These are phyloP conservation scores for Hygrophoropsis aurantiaca DNA, from an alignment of 768 basidiomycete genomes.

Conservation along the genomic window DNA sequence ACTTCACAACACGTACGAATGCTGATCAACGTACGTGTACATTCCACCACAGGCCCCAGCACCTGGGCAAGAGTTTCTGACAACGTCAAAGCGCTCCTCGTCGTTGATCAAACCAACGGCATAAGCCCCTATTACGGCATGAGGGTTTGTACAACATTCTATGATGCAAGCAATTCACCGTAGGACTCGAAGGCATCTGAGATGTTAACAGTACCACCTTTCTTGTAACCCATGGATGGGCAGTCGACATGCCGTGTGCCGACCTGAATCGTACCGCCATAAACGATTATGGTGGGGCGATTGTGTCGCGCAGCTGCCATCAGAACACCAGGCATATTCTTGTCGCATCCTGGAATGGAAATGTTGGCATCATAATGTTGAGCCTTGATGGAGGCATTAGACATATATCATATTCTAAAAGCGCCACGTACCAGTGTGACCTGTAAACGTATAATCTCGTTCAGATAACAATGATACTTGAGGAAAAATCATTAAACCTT, in stretches of 20 bases:
- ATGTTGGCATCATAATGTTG: slow-evolving; percentile 91
- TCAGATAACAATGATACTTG: neutral
- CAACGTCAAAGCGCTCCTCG: slow-evolving; percentile 80
- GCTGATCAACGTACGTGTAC: slow-evolving; percentile 59
- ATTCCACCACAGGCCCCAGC: slow-evolving; percentile 86
- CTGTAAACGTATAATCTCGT: slow-evolving; percentile 25
- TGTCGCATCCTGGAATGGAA: slow-evolving; percentile 85
- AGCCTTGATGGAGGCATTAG: slow-evolving; percentile 44
- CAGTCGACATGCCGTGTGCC: slow-evolving; percentile 80
- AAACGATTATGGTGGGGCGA: slow-evolving; percentile 83
- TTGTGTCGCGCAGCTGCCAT: slow-evolving; percentile 88
- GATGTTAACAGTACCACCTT: slow-evolving; percentile 83
- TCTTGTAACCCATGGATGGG: slow-evolving; percentile 70
- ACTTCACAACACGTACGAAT: too few relatives aligned
- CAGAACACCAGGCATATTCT: slow-evolving; percentile 90
- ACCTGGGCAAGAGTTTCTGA: slow-evolving; percentile 83
- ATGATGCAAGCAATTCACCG: slow-evolving; percentile 39
- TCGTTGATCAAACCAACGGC: slow-evolving; percentile 75
- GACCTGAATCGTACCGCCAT: slow-evolving; percentile 81
- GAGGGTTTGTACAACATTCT: neutral
- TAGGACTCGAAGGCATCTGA: slow-evolving; percentile 85
- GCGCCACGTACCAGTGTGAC: slow-evolving; percentile 51
- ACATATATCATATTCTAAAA: slow-evolving; percentile 1
- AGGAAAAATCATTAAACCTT: slow-evolving; percentile 16
- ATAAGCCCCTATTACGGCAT: slow-evolving; percentile 57